These are phyloP conservation scores for Phytophthora megakarya DNA, from an alignment of 352 stramenopile genomes.

Conservation along the genomic window DNA sequence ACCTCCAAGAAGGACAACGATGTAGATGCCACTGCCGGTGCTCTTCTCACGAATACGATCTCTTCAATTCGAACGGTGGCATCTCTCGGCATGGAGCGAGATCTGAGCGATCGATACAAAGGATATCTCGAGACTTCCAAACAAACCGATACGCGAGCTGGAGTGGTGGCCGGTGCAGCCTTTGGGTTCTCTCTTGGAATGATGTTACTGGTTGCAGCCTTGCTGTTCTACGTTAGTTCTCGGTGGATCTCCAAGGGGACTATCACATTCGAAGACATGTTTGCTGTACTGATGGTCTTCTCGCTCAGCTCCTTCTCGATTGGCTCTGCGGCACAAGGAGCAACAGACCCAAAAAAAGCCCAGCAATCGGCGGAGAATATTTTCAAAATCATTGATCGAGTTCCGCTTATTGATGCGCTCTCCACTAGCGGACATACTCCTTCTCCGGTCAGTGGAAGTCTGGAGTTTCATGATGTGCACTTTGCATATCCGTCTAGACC, in stretches of 20 bases:
- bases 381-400: slow-evolving; percentile 60
- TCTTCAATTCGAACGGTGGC: neutral
- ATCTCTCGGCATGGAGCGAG: neutral
- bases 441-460: neutral
- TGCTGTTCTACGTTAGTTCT: neutral
- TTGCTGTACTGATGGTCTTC: neutral
- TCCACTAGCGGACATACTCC: neutral
- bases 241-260: neutral
- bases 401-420: slow-evolving; percentile 37
- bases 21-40: neutral
- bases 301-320: neutral
- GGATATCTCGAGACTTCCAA: neutral
- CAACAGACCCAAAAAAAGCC: neutral
- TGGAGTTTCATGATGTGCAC: neutral
- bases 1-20: neutral
- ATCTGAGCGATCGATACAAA: neutral
- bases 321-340: neutral
- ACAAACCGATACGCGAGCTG: neutral
- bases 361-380: slow-evolving; percentile 35
- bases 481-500: slow-evolving; percentile 47
- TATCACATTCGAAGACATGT: neutral
- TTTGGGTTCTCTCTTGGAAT: neutral
- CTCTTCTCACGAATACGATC: neutral
- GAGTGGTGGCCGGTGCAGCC: neutral
- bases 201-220: neutral